A percentile compares a stretch with the other conserved stretches of the same genome.
These are phyloP conservation scores for Diplocarpon mali DNA, from an alignment of 2,329 filamentous ascomycete genomes.

Conservation along the genomic window DNA sequence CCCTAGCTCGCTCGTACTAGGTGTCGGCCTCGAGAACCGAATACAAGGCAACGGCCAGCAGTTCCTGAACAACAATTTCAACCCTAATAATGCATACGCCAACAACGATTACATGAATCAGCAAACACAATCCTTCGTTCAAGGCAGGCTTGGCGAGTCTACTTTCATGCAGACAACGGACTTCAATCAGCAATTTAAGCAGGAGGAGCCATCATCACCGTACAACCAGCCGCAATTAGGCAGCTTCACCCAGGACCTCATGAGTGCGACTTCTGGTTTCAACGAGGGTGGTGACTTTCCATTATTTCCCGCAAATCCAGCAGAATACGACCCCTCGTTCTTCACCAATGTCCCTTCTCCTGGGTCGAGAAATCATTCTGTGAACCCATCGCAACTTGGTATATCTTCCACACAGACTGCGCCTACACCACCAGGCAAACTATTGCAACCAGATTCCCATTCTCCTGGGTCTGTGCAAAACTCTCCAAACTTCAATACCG, in stretches of 20 bases:
- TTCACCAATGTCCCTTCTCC: conserved; percentile 42
- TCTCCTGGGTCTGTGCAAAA: conserved; percentile 28
- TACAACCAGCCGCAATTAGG: conserved; percentile 32
- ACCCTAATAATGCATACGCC: conserved; percentile 16
- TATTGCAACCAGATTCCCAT: conserved; percentile 22
- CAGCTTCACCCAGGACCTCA: conserved; percentile 35
- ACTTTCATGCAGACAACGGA: conserved; percentile 19
- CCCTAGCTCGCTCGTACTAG: conserved; percentile 41
- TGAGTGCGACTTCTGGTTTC: conserved; percentile 39
- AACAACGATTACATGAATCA: conserved; percentile 38
- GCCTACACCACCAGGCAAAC: conserved; percentile 22
- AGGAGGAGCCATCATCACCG: conserved; percentile 18
- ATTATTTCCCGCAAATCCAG: conserved; percentile 46
- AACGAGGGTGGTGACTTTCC: conserved; percentile 49
- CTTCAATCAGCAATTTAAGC: conserved; percentile 25
- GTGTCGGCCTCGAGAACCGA: conserved; percentile 41
- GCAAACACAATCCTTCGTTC: conserved; percentile 22
- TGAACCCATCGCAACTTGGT: conserved; percentile 36
- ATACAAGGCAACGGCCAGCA: conserved; percentile 32
- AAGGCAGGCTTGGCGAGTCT: conserved; percentile 19
- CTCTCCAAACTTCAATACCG: conserved; percentile 25
- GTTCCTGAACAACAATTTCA: conserved; percentile 36
- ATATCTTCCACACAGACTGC: conserved; percentile 34
- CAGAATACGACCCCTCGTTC: conserved; percentile 49
- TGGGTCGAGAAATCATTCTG: conserved; percentile 30